Percentiles rank a stretch among this genome's conserved stretches.
phyloP scores from a whole-genome alignment of 1,284 basidiomycete species.

The Moesziomyces globuligerus region DNA sequence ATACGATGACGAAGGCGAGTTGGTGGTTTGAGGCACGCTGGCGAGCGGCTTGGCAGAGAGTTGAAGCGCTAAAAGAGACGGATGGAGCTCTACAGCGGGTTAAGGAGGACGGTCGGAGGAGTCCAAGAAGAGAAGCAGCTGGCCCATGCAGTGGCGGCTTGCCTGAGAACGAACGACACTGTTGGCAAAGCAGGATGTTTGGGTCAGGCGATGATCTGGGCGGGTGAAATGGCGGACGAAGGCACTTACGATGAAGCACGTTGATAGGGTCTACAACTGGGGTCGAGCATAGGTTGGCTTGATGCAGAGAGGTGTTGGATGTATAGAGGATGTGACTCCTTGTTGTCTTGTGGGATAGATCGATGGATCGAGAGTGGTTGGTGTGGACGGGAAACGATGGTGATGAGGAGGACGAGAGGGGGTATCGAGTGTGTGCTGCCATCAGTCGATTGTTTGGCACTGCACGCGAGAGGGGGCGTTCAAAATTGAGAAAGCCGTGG shows the following conservation, averaged over 20 bases:
- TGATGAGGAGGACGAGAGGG: background rate
- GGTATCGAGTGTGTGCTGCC: too few species aligned
- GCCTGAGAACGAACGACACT: conserved; percentile 33
- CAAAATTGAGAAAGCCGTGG: too few species aligned
- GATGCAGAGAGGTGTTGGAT: background rate
- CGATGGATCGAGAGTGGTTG: background rate
- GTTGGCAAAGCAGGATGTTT: background rate
- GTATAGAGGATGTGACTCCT: conserved; percentile 35
- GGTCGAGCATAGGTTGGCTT: conserved; percentile 59
- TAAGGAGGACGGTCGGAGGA: conserved; percentile 61
- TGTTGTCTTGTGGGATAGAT: background rate
- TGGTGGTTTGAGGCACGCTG: background rate
- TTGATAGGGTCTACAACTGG: conserved; percentile 57
- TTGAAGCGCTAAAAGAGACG: too few species aligned
- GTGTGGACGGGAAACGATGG: background rate
- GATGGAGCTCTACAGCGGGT: conserved; percentile 8
- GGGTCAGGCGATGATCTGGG: background rate
- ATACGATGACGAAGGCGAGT: background rate
- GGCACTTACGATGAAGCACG: conserved; percentile 47
- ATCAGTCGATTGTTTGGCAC: too few species aligned
- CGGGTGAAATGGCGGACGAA: background rate
- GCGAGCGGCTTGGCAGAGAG: too few species aligned
- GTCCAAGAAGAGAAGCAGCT: conserved; percentile 60
- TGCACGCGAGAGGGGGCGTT: too few species aligned
- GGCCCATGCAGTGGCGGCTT: conserved; percentile 43